phyloP scores from a whole-genome alignment of 2,329 filamentous ascomycete genomes.

The Stagonosporopsis chrysanthemi region DNA sequence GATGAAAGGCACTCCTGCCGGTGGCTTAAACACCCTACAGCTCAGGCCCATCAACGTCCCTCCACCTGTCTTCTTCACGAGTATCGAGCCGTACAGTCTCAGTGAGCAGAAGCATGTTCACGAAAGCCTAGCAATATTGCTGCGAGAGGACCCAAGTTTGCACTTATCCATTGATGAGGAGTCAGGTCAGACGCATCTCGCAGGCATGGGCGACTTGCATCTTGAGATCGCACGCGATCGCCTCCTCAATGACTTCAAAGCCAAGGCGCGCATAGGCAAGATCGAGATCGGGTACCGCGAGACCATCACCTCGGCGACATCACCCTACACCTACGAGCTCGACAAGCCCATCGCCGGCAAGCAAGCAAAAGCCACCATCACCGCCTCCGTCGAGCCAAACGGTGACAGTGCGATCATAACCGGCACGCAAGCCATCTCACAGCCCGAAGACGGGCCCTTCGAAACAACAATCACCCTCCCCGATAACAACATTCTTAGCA shows the following conservation, averaged over 20 bases:
- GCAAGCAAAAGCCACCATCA: conserved; percentile 77
- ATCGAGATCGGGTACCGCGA: conserved; percentile 98
- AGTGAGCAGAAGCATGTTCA: conserved; percentile 82
- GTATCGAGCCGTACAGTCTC: conserved; percentile 81
- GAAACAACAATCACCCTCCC: conserved; percentile 40
- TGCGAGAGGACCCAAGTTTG: conserved; percentile 91
- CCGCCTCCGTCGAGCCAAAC: conserved; percentile 70
- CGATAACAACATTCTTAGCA: conserved; percentile 75
- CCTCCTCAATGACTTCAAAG: conserved; percentile 87
- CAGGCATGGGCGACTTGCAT: conserved; percentile 96
- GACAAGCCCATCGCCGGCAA: conserved; percentile 84
- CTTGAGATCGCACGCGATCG: conserved; percentile 91
- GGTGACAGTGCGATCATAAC: conserved; percentile 38
- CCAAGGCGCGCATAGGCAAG: conserved; percentile 81
- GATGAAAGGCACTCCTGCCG: conserved; percentile 68
- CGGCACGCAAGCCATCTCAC: conserved; percentile 26
- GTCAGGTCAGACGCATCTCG: conserved; percentile 89
- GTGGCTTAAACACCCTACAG: conserved; percentile 76
- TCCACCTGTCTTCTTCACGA: conserved; percentile 95
- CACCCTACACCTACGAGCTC: conserved; percentile 68
- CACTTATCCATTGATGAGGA: conserved; percentile 86
- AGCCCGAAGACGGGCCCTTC: conserved; percentile 40
- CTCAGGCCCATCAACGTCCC: conserved; percentile 88
- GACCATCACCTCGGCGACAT: conserved; percentile 68
- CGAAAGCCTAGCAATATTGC: conserved; percentile 75